Conservation (phyloP, 2,329 filamentous ascomycete species). For the Plectosphaerella plurivora region DNA sequence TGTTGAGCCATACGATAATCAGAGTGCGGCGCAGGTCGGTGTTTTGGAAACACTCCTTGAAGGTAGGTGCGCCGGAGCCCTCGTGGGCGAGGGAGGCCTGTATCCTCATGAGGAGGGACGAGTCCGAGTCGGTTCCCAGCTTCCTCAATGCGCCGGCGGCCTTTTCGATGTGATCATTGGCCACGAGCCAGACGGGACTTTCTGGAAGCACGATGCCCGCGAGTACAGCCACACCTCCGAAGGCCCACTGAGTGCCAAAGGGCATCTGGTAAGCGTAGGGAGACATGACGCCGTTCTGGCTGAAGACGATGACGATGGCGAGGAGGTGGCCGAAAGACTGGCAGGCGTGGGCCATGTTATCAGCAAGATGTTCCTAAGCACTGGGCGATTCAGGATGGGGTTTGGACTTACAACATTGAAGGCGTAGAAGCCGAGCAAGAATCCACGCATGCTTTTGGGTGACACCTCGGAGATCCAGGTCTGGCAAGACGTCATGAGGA, state of each 20-base stretch:
- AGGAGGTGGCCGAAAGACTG: slow-evolving; percentile 3
- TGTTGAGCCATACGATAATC: slow-evolving; percentile 1
- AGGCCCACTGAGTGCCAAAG: slow-evolving; percentile 6
- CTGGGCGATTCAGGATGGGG: too few relatives aligned
- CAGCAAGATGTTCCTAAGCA: too few relatives aligned
- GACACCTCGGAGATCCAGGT: slow-evolving; percentile 5
- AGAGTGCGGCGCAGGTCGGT: slow-evolving; percentile 1
- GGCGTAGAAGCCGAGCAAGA: background rate
- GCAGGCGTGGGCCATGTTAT: too few relatives aligned
- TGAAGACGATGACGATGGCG: slow-evolving; percentile 1
- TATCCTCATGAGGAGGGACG: background rate
- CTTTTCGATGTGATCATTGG: slow-evolving; percentile 1
- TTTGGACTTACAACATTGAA: slow-evolving; percentile 1
- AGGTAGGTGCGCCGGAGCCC: background rate
- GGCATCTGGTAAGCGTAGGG: background rate
- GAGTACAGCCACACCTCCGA: background rate
- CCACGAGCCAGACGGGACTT: slow-evolving; percentile 3
- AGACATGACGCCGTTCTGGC: background rate
- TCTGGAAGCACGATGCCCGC: background rate
- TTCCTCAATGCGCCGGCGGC: background rate
- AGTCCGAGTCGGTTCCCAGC: background rate
- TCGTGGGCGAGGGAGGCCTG: background rate
- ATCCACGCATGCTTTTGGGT: slow-evolving; percentile 3
- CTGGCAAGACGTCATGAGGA: slow-evolving; percentile 3
- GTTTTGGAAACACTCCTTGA: slow-evolving; percentile 3